phyloP scores from a whole-genome alignment of 164 flowering plant species.

The Aristolochia fimbriata region DNA sequence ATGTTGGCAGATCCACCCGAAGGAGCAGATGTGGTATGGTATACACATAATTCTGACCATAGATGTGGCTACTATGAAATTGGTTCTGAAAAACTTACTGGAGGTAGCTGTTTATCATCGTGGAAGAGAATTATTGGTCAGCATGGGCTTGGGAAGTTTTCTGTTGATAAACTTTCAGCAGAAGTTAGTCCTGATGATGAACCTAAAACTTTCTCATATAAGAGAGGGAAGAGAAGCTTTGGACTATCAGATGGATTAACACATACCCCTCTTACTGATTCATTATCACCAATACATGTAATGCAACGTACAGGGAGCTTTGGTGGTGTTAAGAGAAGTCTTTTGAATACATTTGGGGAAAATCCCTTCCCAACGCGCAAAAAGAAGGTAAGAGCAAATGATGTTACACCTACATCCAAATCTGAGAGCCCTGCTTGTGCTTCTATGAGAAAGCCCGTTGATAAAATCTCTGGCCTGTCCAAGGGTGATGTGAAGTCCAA shows the following conservation, averaged over 20 bases:
- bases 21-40: constrained; percentile 60
- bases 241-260: constrained; percentile 1
- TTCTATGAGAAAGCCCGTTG: constrained; percentile 10
- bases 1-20: constrained; percentile 73
- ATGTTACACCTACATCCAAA: constrained; percentile 11
- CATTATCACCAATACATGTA: constrained; percentile 16
- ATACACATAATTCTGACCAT: constrained; percentile 43
- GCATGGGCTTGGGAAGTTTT: constrained; percentile 32
- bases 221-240: no score
- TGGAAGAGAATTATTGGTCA: constrained; percentile 25
- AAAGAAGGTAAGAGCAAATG: constrained; percentile 13
- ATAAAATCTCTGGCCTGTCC: constrained; percentile 8
- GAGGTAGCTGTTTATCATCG: constrained; percentile 12
- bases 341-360: constrained; percentile 33
- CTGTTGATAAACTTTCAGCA: constrained; percentile 22
- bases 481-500: constrained; percentile 13
- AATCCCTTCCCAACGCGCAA: constrained; percentile 11
- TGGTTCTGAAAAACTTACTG: constrained; percentile 16
- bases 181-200: constrained; percentile 5
- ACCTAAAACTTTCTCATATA: constrained; percentile 3
- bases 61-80: constrained; percentile 89
- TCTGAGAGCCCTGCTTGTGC: constrained; percentile 3
- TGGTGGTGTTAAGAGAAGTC: constrained; percentile 50
- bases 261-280: constrained; percentile 16
- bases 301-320: constrained; percentile 34